phyloP scores from a whole-genome alignment of 2,329 filamentous ascomycete genomes.

The Sphaerulina populicola region DNA sequence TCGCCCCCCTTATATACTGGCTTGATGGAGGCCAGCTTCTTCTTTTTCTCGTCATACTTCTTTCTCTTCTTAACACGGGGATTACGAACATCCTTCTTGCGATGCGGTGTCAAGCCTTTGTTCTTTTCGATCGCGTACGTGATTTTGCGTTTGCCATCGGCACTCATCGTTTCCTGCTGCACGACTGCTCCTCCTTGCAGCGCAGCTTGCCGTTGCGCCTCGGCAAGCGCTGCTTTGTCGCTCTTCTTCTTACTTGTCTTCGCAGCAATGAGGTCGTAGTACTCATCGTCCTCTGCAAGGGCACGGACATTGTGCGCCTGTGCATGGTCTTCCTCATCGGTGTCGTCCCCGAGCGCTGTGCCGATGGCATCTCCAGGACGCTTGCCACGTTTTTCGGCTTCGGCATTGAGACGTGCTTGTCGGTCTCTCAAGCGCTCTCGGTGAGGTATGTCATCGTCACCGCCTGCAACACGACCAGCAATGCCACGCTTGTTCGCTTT shows the following conservation, averaged over 20 bases:
- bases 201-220: conserved; percentile 49
- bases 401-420: conserved; percentile 75
- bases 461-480: conserved; percentile 64
- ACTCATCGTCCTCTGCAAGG: conserved; percentile 56
- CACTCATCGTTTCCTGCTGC: conserved; percentile 60
- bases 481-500: conserved; percentile 78
- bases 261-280: conserved; percentile 81
- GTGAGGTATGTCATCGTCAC: conserved; percentile 76
- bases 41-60: conserved; percentile 93
- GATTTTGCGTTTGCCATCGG: conserved; percentile 86
- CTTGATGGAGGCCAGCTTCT: conserved; percentile 86
- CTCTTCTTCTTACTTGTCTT: conserved; percentile 59
- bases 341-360: conserved; percentile 62
- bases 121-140: conserved; percentile 95
- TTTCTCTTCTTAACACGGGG: conserved; percentile 96
- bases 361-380: conserved; percentile 49
- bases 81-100: conserved; percentile 91
- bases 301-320: conserved; percentile 44
- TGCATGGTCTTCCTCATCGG: conserved; percentile 55
- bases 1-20: conserved; percentile 79
- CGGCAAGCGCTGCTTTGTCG: conserved; percentile 60
- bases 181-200: conserved; percentile 53
- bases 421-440: conserved; percentile 81
- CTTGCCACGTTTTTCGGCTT: conserved; percentile 75
- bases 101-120: conserved; percentile 80